Conservation (phyloP, 2,329 filamentous ascomycete species). For the Mariannaea elegans region DNA sequence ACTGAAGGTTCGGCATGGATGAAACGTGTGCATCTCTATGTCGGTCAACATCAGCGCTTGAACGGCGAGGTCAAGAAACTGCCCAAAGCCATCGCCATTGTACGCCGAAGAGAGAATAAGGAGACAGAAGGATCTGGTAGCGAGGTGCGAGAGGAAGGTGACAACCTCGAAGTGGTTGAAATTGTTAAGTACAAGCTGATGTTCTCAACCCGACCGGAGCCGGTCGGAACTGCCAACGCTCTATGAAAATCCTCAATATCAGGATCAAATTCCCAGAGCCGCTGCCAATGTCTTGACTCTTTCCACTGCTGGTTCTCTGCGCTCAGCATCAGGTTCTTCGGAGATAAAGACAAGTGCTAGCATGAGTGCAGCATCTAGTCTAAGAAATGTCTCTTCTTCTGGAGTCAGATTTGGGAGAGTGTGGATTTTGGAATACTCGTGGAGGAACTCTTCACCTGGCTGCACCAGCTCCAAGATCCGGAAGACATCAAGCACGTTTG, state of each 20-base stretch:
- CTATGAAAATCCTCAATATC: slow-evolving; percentile 22
- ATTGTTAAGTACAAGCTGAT: slow-evolving; percentile 87
- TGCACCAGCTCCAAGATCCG: too few species aligned
- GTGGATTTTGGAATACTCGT: too few species aligned
- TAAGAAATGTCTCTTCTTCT: too few species aligned
- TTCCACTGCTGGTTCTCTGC: neutral
- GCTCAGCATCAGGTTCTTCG: neutral
- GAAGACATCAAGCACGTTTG: too few species aligned
- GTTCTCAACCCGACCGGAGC: slow-evolving; percentile 86
- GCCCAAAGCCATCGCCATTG: slow-evolving; percentile 78
- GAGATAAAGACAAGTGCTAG: too few species aligned
- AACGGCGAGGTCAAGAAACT: slow-evolving; percentile 92
- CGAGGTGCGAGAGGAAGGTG: slow-evolving; percentile 44
- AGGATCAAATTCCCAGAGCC: neutral
- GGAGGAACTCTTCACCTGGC: too few species aligned
- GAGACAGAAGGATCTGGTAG: slow-evolving; percentile 56
- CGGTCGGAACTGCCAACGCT: slow-evolving; percentile 66
- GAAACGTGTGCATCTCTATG: slow-evolving; percentile 87
- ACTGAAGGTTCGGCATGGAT: slow-evolving; percentile 75
- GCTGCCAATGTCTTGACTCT: neutral
- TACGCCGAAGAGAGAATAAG: slow-evolving; percentile 64
- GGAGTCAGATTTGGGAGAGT: too few species aligned
- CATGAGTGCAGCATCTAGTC: too few species aligned
- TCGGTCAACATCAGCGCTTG: slow-evolving; percentile 88
- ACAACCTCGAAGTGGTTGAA: slow-evolving; percentile 83